Conservation (phyloP, 805 yeast species). For the Saccharomycopsis synnaedendra region DNA sequence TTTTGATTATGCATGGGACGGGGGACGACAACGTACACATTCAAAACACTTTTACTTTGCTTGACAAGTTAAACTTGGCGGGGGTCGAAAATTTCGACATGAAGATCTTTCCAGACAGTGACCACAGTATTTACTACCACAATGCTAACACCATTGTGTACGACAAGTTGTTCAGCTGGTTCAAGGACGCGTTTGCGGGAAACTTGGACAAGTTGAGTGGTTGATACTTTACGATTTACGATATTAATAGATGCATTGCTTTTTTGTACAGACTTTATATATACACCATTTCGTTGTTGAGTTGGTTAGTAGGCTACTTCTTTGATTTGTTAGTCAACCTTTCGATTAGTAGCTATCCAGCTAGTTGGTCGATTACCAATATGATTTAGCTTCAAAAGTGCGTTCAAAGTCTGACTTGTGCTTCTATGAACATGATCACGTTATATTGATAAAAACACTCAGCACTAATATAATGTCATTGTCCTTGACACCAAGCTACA, state of each 20-base stretch:
- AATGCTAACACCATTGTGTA: constrained; percentile 69
- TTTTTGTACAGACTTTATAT: too few species aligned
- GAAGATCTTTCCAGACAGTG: constrained; percentile 87
- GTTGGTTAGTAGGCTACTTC: not conserved
- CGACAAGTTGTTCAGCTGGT: constrained; percentile 63
- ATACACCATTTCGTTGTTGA: too few species aligned
- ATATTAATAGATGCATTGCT: too few species aligned
- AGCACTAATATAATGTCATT: too few species aligned
- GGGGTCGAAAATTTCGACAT: constrained; percentile 70
- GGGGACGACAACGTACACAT: constrained; percentile 97
- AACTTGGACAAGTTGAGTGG: constrained; percentile 20
- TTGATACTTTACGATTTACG: not conserved
- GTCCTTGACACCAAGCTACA: too few species aligned
- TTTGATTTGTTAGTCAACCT: not conserved
- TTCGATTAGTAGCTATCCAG: too few species aligned
- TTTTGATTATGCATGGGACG: constrained; percentile 88
- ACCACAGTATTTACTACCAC: constrained; percentile 71
- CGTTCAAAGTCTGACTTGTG: too few species aligned
- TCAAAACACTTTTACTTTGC: constrained; percentile 70
- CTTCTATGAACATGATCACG: too few species aligned
- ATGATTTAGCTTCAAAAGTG: too few species aligned
- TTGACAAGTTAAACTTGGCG: constrained; percentile 55
- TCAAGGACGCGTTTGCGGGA: constrained; percentile 43
- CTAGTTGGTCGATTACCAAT: too few species aligned
- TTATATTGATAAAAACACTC: too few species aligned